Conservation (phyloP, 768 basidiomycete species). For the Leccinellum rugosiceps region DNA sequence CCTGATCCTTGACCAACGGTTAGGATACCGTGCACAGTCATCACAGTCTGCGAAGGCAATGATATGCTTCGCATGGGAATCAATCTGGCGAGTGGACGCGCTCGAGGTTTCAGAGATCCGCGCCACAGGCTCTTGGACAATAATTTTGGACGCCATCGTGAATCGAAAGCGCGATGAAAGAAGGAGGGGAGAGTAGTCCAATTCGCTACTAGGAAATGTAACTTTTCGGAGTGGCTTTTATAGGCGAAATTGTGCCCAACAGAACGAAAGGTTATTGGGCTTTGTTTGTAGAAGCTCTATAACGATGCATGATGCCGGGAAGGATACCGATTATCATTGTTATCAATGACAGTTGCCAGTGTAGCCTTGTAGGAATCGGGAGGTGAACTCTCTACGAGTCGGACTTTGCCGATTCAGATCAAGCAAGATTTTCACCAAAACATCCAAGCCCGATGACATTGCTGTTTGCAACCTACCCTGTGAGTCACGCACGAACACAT, state of each 20-base stretch:
- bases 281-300: not conserved
- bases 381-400: not conserved
- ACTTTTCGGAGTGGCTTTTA: slow-evolving; percentile 16
- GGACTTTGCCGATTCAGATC: not conserved
- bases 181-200: not conserved
- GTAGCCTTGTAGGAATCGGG: too few relatives aligned
- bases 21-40: slow-evolving; percentile 41
- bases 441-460: too few relatives aligned
- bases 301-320: not conserved
- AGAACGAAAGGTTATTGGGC: not conserved
- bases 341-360: too few relatives aligned
- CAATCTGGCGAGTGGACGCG: slow-evolving; percentile 7
- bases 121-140: slow-evolving; percentile 8
- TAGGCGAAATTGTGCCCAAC: slow-evolving; percentile 6
- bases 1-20: slow-evolving; percentile 55
- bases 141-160: slow-evolving; percentile 21
- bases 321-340: not conserved
- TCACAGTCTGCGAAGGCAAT: slow-evolving; percentile 28
- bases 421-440: not conserved
- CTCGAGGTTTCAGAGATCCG: slow-evolving; percentile 22
- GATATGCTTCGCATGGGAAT: not conserved
- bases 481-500: not conserved
- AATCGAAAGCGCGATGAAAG: not conserved
- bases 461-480: not conserved
- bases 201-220: not conserved